Percentiles rank a stretch among this genome's conserved stretches.
Conservation (phyloP, 2,329 filamentous ascomycete genomes). For the Botrytis fragariae region DNA sequence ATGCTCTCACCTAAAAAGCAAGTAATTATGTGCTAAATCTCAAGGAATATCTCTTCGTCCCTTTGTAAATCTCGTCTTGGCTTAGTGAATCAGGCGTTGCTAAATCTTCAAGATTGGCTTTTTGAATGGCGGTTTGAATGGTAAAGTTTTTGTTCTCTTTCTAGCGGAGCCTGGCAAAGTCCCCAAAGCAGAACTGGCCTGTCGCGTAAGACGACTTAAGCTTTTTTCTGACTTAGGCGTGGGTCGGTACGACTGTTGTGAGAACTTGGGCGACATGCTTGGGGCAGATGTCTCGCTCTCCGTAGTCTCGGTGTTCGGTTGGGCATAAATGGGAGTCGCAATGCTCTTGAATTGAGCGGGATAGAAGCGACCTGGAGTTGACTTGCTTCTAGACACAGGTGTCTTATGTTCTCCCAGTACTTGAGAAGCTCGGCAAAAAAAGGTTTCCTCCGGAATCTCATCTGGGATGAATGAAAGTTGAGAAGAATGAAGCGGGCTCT, state of each 20-base stretch:
- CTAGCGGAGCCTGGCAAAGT: constrained; percentile 12
- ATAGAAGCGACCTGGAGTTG: constrained; percentile 11
- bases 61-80: background rate
- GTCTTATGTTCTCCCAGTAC: background rate
- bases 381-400: constrained; percentile 10
- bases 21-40: too few species aligned
- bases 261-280: background rate
- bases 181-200: constrained; percentile 13
- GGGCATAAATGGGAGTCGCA: background rate
- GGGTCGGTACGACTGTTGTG: constrained; percentile 1
- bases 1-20: background rate
- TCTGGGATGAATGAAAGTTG: constrained; percentile 16
- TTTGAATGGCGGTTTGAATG: constrained; percentile 19
- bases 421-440: constrained; percentile 23
- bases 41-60: background rate
- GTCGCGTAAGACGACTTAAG: constrained; percentile 14
- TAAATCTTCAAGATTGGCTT: background rate
- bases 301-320: background rate
- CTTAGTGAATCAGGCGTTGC: background rate
- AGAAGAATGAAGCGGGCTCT: constrained; percentile 10
- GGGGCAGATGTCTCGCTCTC: background rate
- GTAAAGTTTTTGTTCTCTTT: constrained; percentile 16
- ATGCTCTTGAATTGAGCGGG: too few species aligned
- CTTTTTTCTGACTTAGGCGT: constrained; percentile 4
- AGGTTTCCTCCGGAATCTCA: constrained; percentile 3